Conservation (phyloP, 345 rosid species). For the Excoecaria cochinchinensis region DNA sequence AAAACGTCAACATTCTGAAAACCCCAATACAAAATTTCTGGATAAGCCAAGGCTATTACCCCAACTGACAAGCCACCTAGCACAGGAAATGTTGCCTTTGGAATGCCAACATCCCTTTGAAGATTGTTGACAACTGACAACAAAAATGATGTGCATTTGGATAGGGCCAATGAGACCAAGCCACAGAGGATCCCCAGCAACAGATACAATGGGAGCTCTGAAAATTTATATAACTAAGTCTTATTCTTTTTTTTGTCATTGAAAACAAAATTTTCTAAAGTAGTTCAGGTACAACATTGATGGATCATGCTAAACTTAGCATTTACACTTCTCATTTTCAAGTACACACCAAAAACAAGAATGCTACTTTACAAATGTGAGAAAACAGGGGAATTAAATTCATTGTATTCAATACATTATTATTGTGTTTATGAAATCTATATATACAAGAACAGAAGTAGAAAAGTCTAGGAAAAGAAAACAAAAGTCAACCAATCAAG, state of each 20-base stretch:
- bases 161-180: constrained; percentile 64
- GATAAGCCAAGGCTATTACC: constrained; percentile 71
- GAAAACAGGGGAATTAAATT: too few species aligned
- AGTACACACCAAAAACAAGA: neutral
- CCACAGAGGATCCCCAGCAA: constrained; percentile 80
- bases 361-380: neutral
- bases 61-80: constrained; percentile 70
- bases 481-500: too few species aligned
- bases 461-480: too few species aligned
- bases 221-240: constrained; percentile 9
- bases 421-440: too few species aligned
- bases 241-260: too few species aligned
- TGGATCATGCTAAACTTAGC: neutral
- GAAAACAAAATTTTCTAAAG: too few species aligned
- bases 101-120: constrained; percentile 61
- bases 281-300: too few species aligned
- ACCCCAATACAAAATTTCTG: constrained; percentile 95
- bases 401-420: too few species aligned
- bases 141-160: constrained; percentile 77
- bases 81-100: constrained; percentile 71
- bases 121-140: constrained; percentile 47
- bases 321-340: neutral
- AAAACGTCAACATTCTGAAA: constrained; percentile 85
- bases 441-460: too few species aligned
- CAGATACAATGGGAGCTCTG: constrained; percentile 91